A percentile compares a stretch with the other conserved stretches of the same genome.
Conservation (phyloP, 208 protist species). For the Wallacemonas sp. region DNA sequence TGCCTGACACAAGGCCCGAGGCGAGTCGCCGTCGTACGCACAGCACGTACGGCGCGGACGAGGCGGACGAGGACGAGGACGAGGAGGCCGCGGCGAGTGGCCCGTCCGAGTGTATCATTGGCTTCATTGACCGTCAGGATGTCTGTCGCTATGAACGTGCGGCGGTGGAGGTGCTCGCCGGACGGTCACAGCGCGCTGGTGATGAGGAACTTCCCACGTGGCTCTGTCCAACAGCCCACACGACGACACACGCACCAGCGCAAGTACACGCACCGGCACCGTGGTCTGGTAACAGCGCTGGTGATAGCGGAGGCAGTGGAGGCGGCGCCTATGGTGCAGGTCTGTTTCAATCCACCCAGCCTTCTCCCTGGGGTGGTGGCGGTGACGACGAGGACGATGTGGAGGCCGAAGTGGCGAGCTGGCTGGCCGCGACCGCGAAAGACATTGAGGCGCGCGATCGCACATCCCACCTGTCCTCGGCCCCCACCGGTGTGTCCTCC, state of each 20-base stretch:
- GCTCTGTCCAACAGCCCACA: neutral
- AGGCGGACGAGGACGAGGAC: neutral
- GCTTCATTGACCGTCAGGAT: slow-evolving; percentile 15
- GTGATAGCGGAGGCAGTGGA: too few relatives aligned
- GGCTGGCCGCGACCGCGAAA: slow-evolving; percentile 22
- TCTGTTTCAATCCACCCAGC: neutral
- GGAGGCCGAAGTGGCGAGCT: slow-evolving; percentile 21
- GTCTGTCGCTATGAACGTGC: slow-evolving; percentile 12
- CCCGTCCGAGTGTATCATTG: slow-evolving; percentile 15
- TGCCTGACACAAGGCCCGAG: slow-evolving; percentile 14
- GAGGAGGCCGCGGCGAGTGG: neutral
- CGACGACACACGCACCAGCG: neutral
- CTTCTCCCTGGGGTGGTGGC: neutral
- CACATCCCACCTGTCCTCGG: neutral
- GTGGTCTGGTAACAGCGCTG: too few relatives aligned
- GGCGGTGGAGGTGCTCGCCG: neutral
- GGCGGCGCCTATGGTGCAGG: neutral
- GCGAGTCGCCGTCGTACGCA: neutral
- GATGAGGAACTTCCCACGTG: neutral
- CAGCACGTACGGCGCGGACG: neutral
- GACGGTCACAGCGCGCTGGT: neutral
- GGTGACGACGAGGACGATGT: slow-evolving; percentile 15
- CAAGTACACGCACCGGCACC: neutral
- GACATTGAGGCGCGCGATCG: slow-evolving; percentile 18
- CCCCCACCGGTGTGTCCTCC: neutral